Conservation (phyloP, 805 yeast genomes). For the Saccharomycopsis babjevae region DNA sequence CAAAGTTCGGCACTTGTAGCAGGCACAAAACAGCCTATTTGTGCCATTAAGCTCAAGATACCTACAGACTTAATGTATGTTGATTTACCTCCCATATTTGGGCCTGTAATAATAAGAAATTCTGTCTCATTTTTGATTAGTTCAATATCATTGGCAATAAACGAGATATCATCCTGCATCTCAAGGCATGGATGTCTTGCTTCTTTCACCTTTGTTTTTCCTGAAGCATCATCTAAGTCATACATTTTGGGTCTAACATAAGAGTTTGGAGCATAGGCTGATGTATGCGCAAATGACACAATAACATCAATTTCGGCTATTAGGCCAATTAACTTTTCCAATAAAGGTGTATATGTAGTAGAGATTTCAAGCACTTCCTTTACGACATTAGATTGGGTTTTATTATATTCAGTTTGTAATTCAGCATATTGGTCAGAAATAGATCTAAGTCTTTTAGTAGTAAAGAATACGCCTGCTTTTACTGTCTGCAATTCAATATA, state of each 20-base stretch:
- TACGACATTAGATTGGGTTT: conserved; percentile 68
- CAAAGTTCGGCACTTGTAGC: conserved; percentile 67
- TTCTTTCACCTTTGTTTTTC: conserved; percentile 48
- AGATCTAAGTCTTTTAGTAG: conserved; percentile 55
- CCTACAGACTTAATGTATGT: conserved; percentile 88
- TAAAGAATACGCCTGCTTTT: conserved; percentile 91
- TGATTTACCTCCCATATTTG: conserved; percentile 97
- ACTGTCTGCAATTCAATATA: conserved; percentile 81
- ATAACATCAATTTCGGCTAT: conserved; percentile 78
- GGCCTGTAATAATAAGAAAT: conserved; percentile 85
- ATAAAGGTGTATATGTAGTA: conserved; percentile 68
- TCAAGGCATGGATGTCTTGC: conserved; percentile 95
- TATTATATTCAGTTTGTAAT: conserved; percentile 56
- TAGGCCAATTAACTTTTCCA: conserved; percentile 53
- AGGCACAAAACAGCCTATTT: conserved; percentile 85
- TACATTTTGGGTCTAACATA: conserved; percentile 68
- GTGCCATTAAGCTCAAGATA: conserved; percentile 77
- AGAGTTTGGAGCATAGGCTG: conserved; percentile 73
- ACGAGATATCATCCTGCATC: conserved; percentile 80
- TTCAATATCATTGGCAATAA: conserved; percentile 83
- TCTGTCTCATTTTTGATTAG: conserved; percentile 48
- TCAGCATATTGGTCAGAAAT: conserved; percentile 49
- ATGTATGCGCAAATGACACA: conserved; percentile 73
- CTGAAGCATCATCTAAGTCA: conserved; percentile 34
- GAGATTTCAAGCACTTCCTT: conserved; percentile 76